A percentile compares a stretch with the other conserved stretches of the same genome.
phyloP scores from a whole-genome alignment of 352 stramenopile genomes.

The Pythium guiyangense region DNA sequence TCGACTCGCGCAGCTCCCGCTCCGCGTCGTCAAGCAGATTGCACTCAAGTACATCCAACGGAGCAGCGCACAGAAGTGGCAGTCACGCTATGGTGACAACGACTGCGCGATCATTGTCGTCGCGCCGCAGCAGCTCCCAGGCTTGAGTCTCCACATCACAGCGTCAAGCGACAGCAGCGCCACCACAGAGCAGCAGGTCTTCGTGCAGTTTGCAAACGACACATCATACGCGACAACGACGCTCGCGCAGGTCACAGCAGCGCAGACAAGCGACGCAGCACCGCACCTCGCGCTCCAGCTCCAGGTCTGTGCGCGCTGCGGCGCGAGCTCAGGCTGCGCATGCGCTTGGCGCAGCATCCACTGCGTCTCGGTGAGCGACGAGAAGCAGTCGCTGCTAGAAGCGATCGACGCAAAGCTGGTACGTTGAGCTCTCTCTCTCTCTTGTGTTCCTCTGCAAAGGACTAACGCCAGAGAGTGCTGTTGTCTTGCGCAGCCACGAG shows the following conservation, averaged over 20 bases:
- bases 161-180: not conserved
- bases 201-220: conserved; percentile 8
- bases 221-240: not conserved
- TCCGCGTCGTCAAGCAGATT: conserved; percentile 27
- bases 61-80: not conserved
- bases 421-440: not conserved
- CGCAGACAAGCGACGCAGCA: not conserved
- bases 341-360: conserved; percentile 28
- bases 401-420: conserved; percentile 27
- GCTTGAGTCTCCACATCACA: conserved; percentile 6
- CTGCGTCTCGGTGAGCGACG: conserved; percentile 12
- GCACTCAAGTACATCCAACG: conserved; percentile 13
- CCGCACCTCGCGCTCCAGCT: conserved; percentile 12
- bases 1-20: conserved; percentile 21
- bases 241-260: not conserved
- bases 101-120: conserved; percentile 3
- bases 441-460: too few species aligned
- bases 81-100: not conserved
- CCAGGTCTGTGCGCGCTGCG: conserved; percentile 23
- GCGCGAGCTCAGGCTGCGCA: conserved; percentile 5
- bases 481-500: conserved; percentile 1
- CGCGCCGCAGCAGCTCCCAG: not conserved
- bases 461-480: not conserved
- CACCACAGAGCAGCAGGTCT: not conserved
- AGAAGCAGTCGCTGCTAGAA: conserved; percentile 23